Evolutionary conservation across 352 stramenopile genomes (phyloP).

Genomic region (Pythium brachiatum): DNA sequence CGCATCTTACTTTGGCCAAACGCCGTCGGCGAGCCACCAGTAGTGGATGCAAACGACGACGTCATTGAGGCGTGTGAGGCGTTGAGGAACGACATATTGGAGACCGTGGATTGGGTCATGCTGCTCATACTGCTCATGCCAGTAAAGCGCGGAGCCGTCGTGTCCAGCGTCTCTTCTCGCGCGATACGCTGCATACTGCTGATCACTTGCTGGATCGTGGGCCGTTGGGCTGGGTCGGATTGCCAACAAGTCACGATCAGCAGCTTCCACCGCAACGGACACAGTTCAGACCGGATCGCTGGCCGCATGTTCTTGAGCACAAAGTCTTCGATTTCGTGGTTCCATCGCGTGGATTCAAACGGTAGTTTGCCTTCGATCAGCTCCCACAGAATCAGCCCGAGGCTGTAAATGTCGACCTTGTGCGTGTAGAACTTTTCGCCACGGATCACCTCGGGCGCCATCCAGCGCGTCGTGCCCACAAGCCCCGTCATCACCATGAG

Average conservation of each 20-base stretch:
- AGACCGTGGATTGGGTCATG: slow-evolving; percentile 26
- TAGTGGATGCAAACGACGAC: slow-evolving; percentile 16
- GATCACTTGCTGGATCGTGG: slow-evolving; percentile 87
- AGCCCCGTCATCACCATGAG: slow-evolving; percentile 81
- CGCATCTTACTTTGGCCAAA: slow-evolving; percentile 19
- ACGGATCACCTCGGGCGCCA: slow-evolving; percentile 89
- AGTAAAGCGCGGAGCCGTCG: slow-evolving; percentile 28
- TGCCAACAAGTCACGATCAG: slow-evolving; percentile 85
- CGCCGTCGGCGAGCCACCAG: slow-evolving; percentile 14
- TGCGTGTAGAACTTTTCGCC: slow-evolving; percentile 84
- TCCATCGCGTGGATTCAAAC: slow-evolving; percentile 81
- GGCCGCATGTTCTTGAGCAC: slow-evolving; percentile 70
- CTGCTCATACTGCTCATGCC: slow-evolving; percentile 28
- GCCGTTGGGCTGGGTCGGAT: slow-evolving; percentile 70
- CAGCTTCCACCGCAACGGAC: slow-evolving; percentile 73
- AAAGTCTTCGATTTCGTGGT: slow-evolving; percentile 84
- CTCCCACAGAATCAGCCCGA: slow-evolving; percentile 87
- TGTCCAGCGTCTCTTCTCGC: slow-evolving; percentile 73
- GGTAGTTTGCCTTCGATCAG: slow-evolving; percentile 82
- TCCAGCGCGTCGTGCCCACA: slow-evolving; percentile 87
- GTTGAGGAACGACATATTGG: slow-evolving; percentile 27
- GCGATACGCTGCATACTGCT: slow-evolving; percentile 76
- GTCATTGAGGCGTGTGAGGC: slow-evolving; percentile 19
- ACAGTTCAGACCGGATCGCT: slow-evolving; percentile 61
- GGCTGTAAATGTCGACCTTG: slow-evolving; percentile 89